A percentile compares a stretch with the other conserved stretches of the same genome.
These are phyloP conservation scores for Zanthoxylum bungeanum DNA, from an alignment of 345 rosid species.

Conservation along the genomic window DNA sequence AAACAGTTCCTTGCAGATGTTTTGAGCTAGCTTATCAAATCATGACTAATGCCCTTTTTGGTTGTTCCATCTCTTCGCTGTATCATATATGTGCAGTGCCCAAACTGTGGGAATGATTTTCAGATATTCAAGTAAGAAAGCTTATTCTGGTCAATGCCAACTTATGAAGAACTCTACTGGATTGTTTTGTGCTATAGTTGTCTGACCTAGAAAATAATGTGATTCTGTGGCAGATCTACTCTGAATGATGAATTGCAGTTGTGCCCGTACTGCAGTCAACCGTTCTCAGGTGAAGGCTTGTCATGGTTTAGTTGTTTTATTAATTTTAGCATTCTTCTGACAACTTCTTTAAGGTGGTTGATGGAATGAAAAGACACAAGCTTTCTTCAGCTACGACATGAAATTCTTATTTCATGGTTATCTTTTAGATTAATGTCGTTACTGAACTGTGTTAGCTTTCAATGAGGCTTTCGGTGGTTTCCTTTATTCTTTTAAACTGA, in stretches of 20 bases:
- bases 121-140: conserved; percentile 82
- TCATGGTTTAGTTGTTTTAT: neutral
- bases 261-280: conserved; percentile 90
- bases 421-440: neutral
- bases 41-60: neutral
- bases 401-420: too few species aligned
- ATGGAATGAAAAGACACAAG: too few species aligned
- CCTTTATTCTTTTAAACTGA: neutral
- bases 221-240: conserved; percentile 51
- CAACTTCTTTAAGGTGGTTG: too few species aligned
- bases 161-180: neutral
- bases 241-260: conserved; percentile 77
- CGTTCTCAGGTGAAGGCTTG: conserved; percentile 68
- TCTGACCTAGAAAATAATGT: conserved; percentile 12
- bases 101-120: conserved; percentile 93
- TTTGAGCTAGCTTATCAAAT: neutral
- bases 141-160: neutral
- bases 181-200: conserved; percentile 6
- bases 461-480: neutral
- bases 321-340: too few species aligned
- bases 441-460: neutral
- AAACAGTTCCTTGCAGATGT: neutral
- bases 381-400: too few species aligned
- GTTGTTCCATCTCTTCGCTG: neutral
- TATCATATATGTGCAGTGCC: conserved; percentile 60